These are phyloP conservation scores for Fereydounia khargensis DNA, from an alignment of 1,284 basidiomycete species.

Conservation along the genomic window DNA sequence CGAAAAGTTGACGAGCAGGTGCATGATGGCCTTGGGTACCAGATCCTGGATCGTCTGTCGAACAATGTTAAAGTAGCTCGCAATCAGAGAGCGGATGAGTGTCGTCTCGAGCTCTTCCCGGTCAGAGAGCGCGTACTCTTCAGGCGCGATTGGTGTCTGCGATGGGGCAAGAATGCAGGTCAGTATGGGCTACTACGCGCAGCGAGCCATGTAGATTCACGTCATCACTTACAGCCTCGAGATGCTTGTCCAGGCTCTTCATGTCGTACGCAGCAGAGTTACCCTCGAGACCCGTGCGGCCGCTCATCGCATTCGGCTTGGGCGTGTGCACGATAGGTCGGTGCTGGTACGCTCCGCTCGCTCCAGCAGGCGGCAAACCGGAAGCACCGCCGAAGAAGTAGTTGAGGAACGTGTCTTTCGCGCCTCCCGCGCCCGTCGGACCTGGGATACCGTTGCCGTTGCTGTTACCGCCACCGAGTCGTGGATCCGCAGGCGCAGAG, in stretches of 20 bases:
- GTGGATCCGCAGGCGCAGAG: conserved; percentile 20
- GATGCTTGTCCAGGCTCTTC: conserved; percentile 93
- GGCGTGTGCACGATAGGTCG: conserved; percentile 17
- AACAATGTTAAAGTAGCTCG: conserved; percentile 92
- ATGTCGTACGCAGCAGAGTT: conserved; percentile 90
- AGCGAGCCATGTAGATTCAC: too few relatives aligned
- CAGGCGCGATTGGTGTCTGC: conserved; percentile 66
- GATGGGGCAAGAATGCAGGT: too few relatives aligned
- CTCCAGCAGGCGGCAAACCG: conserved; percentile 40
- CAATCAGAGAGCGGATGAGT: conserved; percentile 89
- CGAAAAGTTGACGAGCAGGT: conserved; percentile 89
- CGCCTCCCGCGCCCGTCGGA: conserved; percentile 3
- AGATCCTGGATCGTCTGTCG: conserved; percentile 95
- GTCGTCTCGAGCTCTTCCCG: conserved; percentile 95
- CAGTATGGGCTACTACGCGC: too few relatives aligned
- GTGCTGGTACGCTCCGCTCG: conserved; percentile 7
- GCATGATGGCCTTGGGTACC: conserved; percentile 71
- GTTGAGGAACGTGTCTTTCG: conserved; percentile 53
- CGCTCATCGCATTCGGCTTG: conserved; percentile 60
- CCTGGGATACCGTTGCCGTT: conserved; percentile 5
- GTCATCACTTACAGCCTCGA: conserved; percentile 56
- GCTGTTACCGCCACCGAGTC: conserved; percentile 1
- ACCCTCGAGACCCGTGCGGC: conserved; percentile 68
- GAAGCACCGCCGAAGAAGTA: conserved; percentile 56
- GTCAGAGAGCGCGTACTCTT: conserved; percentile 64